Percentiles rank a stretch among this genome's conserved stretches.
Conservation (phyloP, 176 grass and related monocot species). For the Coix lacrymajobi region DNA sequence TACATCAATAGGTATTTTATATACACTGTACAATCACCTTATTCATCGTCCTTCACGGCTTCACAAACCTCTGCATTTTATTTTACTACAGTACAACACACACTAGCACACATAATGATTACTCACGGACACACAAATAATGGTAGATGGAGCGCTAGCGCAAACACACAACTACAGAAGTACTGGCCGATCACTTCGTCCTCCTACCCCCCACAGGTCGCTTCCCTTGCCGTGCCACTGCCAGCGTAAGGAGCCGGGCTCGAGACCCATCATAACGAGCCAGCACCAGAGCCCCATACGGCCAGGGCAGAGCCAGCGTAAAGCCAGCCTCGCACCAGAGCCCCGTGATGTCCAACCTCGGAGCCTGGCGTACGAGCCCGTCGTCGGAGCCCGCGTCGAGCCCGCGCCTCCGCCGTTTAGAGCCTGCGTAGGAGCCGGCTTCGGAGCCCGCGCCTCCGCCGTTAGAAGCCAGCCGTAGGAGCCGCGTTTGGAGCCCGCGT, state of each 20-base stretch:
- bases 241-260: constrained; percentile 36
- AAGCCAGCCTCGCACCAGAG: background rate
- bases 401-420: background rate
- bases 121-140: too few relatives aligned
- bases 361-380: background rate
- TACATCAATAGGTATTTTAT: too few relatives aligned
- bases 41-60: too few relatives aligned
- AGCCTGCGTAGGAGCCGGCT: background rate
- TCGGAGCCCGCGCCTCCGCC: background rate
- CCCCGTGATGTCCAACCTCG: background rate
- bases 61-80: too few relatives aligned
- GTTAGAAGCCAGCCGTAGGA: constrained; percentile 15
- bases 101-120: too few relatives aligned
- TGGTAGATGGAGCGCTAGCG: too few relatives aligned
- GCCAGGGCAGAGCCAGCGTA: background rate
- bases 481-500: background rate
- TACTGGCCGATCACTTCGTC: too few relatives aligned
- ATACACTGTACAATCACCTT: too few relatives aligned
- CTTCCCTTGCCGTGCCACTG: constrained; percentile 21
- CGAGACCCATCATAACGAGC: constrained; percentile 31
- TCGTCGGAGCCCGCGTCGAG: background rate
- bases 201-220: too few relatives aligned
- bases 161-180: too few relatives aligned
- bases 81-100: too few relatives aligned
- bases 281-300: background rate